These are phyloP conservation scores for Backusella sp. DNA, from an alignment of 192 early-diverging fungal genomes.

Conservation along the genomic window DNA sequence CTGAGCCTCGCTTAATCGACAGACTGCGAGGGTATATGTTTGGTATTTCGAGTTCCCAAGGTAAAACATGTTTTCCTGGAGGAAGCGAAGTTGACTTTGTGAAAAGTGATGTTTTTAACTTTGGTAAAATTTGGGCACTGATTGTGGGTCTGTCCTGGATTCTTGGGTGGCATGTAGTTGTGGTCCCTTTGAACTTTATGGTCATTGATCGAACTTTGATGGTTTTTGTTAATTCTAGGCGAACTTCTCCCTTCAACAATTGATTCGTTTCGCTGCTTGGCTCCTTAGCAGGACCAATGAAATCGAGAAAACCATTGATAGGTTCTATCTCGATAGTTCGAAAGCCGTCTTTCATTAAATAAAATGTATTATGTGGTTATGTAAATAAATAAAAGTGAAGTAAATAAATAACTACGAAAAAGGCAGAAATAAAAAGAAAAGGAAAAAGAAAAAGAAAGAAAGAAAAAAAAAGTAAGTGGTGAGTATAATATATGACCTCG, in stretches of 20 bases:
- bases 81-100: constrained; percentile 13
- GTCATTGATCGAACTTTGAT: constrained; percentile 25
- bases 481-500: neutral
- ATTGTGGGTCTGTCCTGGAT: neutral
- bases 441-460: neutral
- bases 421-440: neutral
- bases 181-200: constrained; percentile 34
- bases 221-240: constrained; percentile 20
- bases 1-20: constrained; percentile 20
- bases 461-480: neutral
- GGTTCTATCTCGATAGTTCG: neutral
- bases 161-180: neutral
- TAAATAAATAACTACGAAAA: neutral
- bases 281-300: neutral
- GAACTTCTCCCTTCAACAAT: constrained; percentile 20
- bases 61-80: constrained; percentile 19
- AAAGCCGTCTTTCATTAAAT: neutral
- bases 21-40: constrained; percentile 23
- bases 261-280: constrained; percentile 1
- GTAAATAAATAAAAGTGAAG: neutral
- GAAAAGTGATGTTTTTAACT: constrained; percentile 15
- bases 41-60: constrained; percentile 35
- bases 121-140: constrained; percentile 17
- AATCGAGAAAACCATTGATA: constrained; percentile 4
- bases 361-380: neutral